Conservation (phyloP, 2,329 filamentous ascomycete genomes). For the Xylariaceae sp. region DNA sequence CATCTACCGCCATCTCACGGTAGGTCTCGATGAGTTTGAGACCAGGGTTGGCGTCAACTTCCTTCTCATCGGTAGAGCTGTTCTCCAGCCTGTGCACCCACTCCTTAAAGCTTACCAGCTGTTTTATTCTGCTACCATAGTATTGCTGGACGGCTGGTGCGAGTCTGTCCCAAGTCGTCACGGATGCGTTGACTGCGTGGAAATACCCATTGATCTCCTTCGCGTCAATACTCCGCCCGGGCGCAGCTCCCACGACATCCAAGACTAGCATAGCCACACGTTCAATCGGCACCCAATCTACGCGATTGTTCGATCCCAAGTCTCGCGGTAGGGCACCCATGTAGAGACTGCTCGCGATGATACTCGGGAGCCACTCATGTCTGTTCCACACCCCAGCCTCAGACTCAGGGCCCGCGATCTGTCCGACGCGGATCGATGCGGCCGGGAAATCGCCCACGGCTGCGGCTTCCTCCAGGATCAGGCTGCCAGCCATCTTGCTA, state of each 20-base stretch:
- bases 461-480: constrained; percentile 50
- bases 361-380: constrained; percentile 62
- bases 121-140: constrained; percentile 47
- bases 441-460: constrained; percentile 45
- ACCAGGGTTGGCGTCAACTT: constrained; percentile 12
- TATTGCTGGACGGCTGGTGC: constrained; percentile 48
- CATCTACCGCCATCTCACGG: constrained; percentile 33
- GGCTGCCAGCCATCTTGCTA: constrained; percentile 50
- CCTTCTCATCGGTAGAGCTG: constrained; percentile 35
- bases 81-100: constrained; percentile 54
- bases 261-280: constrained; percentile 52
- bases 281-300: constrained; percentile 64
- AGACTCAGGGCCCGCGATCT: constrained; percentile 51
- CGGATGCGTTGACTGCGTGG: constrained; percentile 55
- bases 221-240: constrained; percentile 31
- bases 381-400: constrained; percentile 58
- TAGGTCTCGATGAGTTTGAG: constrained; percentile 51
- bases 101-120: constrained; percentile 49
- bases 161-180: constrained; percentile 49
- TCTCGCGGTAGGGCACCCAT: constrained; percentile 53
- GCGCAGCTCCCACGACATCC: constrained; percentile 50
- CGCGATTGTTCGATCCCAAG: constrained; percentile 50
- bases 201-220: constrained; percentile 49
- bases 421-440: constrained; percentile 52
- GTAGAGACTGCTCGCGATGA: constrained; percentile 55